Evolutionary conservation across 768 basidiomycete genomes (phyloP), one percentile per base, ranked within the genome.

Genomic region (Russula griseocarnosa): DNA sequence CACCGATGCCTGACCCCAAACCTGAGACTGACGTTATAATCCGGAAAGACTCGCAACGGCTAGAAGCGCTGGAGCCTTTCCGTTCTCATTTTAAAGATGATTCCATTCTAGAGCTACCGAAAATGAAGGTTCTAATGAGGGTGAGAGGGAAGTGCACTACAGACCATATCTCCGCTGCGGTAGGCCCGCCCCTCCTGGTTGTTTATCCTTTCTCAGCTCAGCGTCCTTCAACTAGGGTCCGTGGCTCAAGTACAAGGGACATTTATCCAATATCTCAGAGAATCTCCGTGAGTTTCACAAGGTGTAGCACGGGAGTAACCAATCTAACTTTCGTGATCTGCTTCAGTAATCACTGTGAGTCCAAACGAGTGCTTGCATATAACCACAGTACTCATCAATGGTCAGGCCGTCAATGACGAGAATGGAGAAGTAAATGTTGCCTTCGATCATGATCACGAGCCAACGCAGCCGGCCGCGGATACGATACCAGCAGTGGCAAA

Each of bases 131-230:
- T 57, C 74, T 99, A 55, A 85, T 98, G 82, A 79, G 94, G 34
- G 92, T 98, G 8, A 80, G 91, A 67, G 97, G 97, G n/a, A 98
- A 99, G 77, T 99, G 97, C 74, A 99, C 97, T 14, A 99, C 97
- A 20, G 97, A 99, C 71, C 97, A 98, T 73, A 99, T 98, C 62
- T 94, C 92, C 38, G 97, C 97, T 44, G 97, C 97, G 36, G 90
- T 91, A 69, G 56, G 86, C 20, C 46, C 14, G 16, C 10, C 16
- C 26, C 14, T 42, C 13, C 11, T 49, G 58, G 28, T 60, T 22
- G 18, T 24, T 18, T 20, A 28, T 28, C 1, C 16, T 57, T 18
- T 14, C 18, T 13, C 13, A 16, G 38, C 42, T 63, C n/a, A 47
- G 30, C 18, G 22, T 34, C 55, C 55, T 28, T 24, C 38, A 47